Conservation (phyloP, 805 yeast species). For the Candida patagonica region DNA sequence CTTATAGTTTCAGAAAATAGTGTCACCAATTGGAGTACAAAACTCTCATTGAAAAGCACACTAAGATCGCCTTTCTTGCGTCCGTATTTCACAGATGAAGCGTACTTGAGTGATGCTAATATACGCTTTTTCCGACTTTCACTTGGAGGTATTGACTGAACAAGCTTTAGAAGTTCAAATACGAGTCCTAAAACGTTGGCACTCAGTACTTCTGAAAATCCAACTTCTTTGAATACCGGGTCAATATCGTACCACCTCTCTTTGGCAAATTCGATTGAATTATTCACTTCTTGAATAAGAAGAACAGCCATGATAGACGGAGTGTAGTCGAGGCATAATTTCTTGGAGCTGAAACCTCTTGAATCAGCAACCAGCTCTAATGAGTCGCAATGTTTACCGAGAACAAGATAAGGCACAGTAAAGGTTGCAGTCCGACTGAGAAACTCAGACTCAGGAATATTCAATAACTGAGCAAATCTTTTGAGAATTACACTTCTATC, state of each 20-base stretch:
- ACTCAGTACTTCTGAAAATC: constrained; percentile 22
- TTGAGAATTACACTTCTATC: constrained; percentile 45
- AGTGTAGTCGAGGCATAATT: constrained; percentile 40
- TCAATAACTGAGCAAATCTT: constrained; percentile 55
- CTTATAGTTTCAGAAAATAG: constrained; percentile 72
- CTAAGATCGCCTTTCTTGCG: background rate
- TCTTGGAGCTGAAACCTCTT: constrained; percentile 34
- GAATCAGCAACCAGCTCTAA: constrained; percentile 53
- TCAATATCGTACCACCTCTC: constrained; percentile 45
- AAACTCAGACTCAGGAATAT: constrained; percentile 52
- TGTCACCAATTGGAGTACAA: constrained; percentile 54
- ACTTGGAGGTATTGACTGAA: constrained; percentile 24
- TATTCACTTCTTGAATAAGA: constrained; percentile 40
- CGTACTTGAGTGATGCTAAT: constrained; percentile 9
- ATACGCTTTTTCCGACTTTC: constrained; percentile 6
- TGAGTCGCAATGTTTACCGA: constrained; percentile 53
- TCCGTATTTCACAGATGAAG: constrained; percentile 10
- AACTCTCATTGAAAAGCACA: constrained; percentile 38
- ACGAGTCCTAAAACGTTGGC: constrained; percentile 19
- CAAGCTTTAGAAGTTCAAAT: constrained; percentile 34
- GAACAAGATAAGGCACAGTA: constrained; percentile 69
- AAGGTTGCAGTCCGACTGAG: constrained; percentile 59
- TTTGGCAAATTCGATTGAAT: constrained; percentile 42
- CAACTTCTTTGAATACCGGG: constrained; percentile 35
- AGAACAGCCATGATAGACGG: constrained; percentile 50